A percentile compares a stretch with the other conserved stretches of the same genome.
Conservation (phyloP, 192 early-diverging fungal genomes). For the Podila minutissima region DNA sequence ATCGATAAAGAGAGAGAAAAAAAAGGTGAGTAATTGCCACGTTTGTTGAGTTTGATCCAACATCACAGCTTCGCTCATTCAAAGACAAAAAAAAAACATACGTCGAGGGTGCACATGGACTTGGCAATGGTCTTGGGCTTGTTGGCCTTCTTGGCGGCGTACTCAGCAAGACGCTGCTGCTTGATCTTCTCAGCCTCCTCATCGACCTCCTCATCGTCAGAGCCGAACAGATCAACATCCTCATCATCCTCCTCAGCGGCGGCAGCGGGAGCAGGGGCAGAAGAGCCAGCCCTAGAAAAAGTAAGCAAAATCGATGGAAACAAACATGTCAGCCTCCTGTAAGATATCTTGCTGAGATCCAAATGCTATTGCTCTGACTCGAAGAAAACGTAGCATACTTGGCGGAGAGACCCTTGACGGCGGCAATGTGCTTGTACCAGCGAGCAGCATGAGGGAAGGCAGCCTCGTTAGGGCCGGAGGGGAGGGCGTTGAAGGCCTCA, state of each 20-base stretch:
- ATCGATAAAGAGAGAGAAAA: too few relatives aligned
- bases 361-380: too few relatives aligned
- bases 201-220: conserved; percentile 93
- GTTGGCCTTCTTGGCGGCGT: conserved; percentile 91
- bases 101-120: conserved; percentile 89
- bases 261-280: conserved; percentile 55
- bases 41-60: too few relatives aligned
- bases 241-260: conserved; percentile 89
- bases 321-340: not conserved
- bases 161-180: conserved; percentile 89
- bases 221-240: conserved; percentile 96
- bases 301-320: not conserved
- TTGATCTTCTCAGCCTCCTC: conserved; percentile 90
- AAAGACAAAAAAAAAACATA: not conserved
- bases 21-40: too few relatives aligned
- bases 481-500: conserved; percentile 83
- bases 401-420: conserved; percentile 58
- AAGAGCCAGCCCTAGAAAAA: conserved; percentile 60
- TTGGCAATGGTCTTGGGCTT: conserved; percentile 90
- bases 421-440: conserved; percentile 95
- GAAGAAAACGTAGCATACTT: conserved; percentile 51
- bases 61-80: not conserved
- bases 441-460: conserved; percentile 89
- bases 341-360: not conserved
- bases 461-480: conserved; percentile 74